Evolutionary conservation across 1,284 basidiomycete species (phyloP).

Genomic region (Cryptococcus sp.): DNA sequence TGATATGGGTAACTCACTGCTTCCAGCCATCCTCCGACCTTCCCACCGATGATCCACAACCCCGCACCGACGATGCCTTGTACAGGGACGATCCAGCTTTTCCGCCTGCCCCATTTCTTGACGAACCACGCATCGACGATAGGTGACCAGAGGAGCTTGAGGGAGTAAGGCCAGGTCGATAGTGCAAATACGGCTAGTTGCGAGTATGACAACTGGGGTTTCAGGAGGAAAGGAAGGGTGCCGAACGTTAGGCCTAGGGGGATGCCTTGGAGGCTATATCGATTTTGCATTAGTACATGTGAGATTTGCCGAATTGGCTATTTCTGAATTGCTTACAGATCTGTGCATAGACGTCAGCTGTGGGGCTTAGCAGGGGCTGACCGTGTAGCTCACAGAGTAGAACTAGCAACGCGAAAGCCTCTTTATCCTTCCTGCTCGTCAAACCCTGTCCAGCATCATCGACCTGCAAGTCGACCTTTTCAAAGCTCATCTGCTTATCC

Average conservation of each 20-base stretch:
- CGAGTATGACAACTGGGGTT: conserved; percentile 92
- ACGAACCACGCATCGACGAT: conserved; percentile 93
- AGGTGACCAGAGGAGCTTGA: conserved; percentile 97
- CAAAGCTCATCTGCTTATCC: conserved; percentile 28
- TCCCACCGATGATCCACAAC: conserved; percentile 83
- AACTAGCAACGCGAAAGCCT: conserved; percentile 81
- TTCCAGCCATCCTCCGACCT: conserved; percentile 77
- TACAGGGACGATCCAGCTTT: conserved; percentile 99
- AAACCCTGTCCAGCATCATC: conserved; percentile 29
- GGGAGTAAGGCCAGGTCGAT: conserved; percentile 92
- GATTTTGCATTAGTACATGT: not conserved
- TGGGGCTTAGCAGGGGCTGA: not conserved
- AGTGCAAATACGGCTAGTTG: conserved; percentile 94
- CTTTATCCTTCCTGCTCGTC: conserved; percentile 62
- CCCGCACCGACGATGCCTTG: conserved; percentile 84
- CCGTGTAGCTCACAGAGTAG: conserved; percentile 72
- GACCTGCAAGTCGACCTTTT: conserved; percentile 31
- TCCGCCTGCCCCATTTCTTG: conserved; percentile 73
- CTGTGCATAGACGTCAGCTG: conserved; percentile 20
- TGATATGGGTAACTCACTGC: conserved; percentile 61
- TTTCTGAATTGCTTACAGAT: conserved; percentile 26
- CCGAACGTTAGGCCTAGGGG: conserved; percentile 76
- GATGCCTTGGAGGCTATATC: conserved; percentile 75
- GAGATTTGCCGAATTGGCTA: not conserved
- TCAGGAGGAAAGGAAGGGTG: conserved; percentile 93